phyloP scores from a whole-genome alignment of 108 stramenopile genomes.

The Chaetoceros muelleri region DNA sequence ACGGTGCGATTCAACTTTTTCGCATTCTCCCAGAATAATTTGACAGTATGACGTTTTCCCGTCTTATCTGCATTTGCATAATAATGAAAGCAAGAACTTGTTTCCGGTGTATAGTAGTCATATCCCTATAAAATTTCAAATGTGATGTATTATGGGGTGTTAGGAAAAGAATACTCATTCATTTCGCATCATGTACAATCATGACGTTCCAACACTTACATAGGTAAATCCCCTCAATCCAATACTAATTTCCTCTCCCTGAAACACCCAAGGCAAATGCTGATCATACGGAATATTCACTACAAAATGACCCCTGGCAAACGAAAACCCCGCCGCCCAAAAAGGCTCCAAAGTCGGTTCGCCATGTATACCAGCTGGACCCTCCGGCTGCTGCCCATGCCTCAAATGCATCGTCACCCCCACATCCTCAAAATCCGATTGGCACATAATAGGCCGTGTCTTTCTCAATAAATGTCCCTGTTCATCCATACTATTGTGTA shows the following conservation, averaged over 20 bases:
- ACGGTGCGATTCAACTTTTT: slow-evolving; percentile 49
- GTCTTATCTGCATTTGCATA: slow-evolving; percentile 62
- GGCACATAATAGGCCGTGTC: slow-evolving; percentile 77
- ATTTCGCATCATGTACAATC: no score
- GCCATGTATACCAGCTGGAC: slow-evolving; percentile 38
- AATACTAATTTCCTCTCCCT: slow-evolving; percentile 80
- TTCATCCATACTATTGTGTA: slow-evolving; percentile 48
- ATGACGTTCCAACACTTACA: slow-evolving; percentile 11
- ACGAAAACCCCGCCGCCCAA: slow-evolving; percentile 93
- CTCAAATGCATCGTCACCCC: slow-evolving; percentile 46
- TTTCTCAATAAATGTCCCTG: slow-evolving; percentile 22
- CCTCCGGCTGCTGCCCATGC: slow-evolving; percentile 83
- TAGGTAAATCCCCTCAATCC: slow-evolving; percentile 74
- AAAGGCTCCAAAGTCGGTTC: slow-evolving; percentile 52
- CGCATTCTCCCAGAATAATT: slow-evolving; percentile 74
- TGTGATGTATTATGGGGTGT: not conserved
- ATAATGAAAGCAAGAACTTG: slow-evolving; percentile 71
- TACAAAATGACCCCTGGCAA: slow-evolving; percentile 78
- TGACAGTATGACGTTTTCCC: slow-evolving; percentile 41
- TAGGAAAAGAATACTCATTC: not conserved
- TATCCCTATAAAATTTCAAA: slow-evolving; percentile 43
- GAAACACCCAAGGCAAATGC: slow-evolving; percentile 68
- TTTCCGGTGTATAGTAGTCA: slow-evolving; percentile 78
- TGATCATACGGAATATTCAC: slow-evolving; percentile 85
- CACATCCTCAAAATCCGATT: slow-evolving; percentile 37